Evolutionary conservation across 345 rosid species (phyloP).

Genomic region (Hevea brasiliensis): DNA sequence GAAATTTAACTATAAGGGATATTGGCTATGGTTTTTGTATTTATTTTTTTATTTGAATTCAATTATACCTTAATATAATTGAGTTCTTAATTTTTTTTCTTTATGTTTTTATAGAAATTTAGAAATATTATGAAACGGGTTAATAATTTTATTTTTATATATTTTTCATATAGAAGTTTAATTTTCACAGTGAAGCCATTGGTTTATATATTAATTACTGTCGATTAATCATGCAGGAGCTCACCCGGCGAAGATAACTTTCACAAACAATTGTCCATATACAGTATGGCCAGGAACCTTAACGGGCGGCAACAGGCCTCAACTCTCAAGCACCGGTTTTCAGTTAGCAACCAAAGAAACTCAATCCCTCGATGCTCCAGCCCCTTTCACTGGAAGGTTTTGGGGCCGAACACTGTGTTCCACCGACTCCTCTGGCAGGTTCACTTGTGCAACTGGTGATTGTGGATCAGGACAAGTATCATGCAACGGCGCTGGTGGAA

Average conservation of each 20-base stretch:
- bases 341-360: constrained; percentile 17
- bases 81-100: no score
- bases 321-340: constrained; percentile 34
- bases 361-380: constrained; percentile 9
- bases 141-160: no score
- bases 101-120: no score
- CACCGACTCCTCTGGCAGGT: constrained; percentile 21
- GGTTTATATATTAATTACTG: background rate
- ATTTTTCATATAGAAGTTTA: background rate
- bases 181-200: no score
- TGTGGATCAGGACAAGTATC: constrained; percentile 36
- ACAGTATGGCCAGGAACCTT: constrained; percentile 43
- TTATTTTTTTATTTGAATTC: no score
- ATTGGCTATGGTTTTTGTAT: no score
- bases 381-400: constrained; percentile 36
- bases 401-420: constrained; percentile 41
- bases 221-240: constrained; percentile 1
- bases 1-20: no score
- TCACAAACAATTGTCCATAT: constrained; percentile 36
- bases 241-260: constrained; percentile 13
- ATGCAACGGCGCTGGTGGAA: constrained; percentile 37
- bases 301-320: constrained; percentile 15
- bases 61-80: no score
- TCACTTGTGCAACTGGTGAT: constrained; percentile 37
- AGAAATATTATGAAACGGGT: no score